Evolutionary conservation across 1,284 basidiomycete species (phyloP), one percentile per base, ranked within the genome.

Genomic region (Sutorius eximius): DNA sequence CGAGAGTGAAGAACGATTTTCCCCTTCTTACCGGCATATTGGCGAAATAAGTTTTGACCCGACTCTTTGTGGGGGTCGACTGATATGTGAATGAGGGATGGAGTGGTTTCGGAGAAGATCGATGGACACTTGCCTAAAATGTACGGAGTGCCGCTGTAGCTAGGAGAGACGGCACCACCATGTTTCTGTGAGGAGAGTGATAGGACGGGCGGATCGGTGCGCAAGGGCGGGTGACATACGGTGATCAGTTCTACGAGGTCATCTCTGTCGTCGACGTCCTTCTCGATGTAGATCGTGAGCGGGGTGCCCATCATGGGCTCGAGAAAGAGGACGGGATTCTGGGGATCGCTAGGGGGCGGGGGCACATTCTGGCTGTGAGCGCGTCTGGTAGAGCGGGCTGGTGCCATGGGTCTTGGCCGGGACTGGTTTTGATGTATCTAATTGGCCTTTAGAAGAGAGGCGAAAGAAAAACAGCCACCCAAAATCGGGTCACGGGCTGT

Each of bases 251-350:
- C 80, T 34, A 81, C 76, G 51, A 92, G 73, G 51, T 70, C 63
- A 30, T 86, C 83, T 64, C 81, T 82, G 71, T 89, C 82, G 32
- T 80, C 75, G 33, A 92, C 86, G 53, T 91, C 88, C 62, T 89
- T 87, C 64, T 90, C 87, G 62, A 92, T 78, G 73, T 87, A 92
- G 58, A 91, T 78, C 22, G 79, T 71, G 49, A 92, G 79, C 2
- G 88, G 83, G 1, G 77, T 82, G 63, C 90, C 89, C 71, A 89
- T 80, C 81, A 89, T 85, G 59, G 86, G 87, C 68, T 92, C 89
- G 52, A 89, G 73, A 66, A 92, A 92, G 55, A 91, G 76, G 36
- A 71, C 70, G 52, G 64, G 66, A 53, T 64, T 65, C 47, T 65
- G 53, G 10, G 62, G 12, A 59, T 79, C 76, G 55, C 61, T 64